Percentiles rank a stretch among this genome's conserved stretches.
These are phyloP conservation scores for Phytophthora sp. DNA, from an alignment of 352 stramenopile genomes.

Conservation along the genomic window DNA sequence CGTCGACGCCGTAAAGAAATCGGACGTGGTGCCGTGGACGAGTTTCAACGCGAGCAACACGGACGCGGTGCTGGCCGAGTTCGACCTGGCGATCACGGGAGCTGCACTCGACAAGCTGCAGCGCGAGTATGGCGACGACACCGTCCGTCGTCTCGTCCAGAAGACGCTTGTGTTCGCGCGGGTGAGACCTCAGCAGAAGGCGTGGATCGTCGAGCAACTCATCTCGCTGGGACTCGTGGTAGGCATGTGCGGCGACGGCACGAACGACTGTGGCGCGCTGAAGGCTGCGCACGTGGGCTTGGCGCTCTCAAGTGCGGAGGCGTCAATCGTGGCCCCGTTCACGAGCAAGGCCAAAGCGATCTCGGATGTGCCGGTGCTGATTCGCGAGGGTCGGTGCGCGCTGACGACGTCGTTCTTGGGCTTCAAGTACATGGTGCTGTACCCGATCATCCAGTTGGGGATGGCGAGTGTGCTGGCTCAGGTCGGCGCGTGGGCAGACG, in stretches of 20 bases:
- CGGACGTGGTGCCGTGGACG: slow-evolving; percentile 36
- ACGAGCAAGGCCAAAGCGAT: slow-evolving; percentile 87
- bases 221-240: slow-evolving; percentile 49
- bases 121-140: slow-evolving; percentile 29
- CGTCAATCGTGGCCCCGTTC: slow-evolving; percentile 87
- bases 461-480: slow-evolving; percentile 45
- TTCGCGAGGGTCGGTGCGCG: slow-evolving; percentile 83
- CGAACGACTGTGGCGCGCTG: slow-evolving; percentile 87
- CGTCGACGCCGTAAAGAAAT: slow-evolving; percentile 37
- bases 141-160: slow-evolving; percentile 39
- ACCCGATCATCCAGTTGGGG: slow-evolving; percentile 62
- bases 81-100: slow-evolving; percentile 55
- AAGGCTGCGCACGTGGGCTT: slow-evolving; percentile 87
- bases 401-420: slow-evolving; percentile 61
- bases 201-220: slow-evolving; percentile 56
- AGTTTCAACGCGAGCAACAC: slow-evolving; percentile 38
- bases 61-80: slow-evolving; percentile 23
- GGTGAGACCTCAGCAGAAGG: slow-evolving; percentile 55
- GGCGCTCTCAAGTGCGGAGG: slow-evolving; percentile 84
- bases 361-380: slow-evolving; percentile 69
- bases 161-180: slow-evolving; percentile 58
- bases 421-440: slow-evolving; percentile 58
- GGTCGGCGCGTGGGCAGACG: slow-evolving; percentile 30
- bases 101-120: slow-evolving; percentile 46
- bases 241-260: slow-evolving; percentile 64